Conservation (phyloP, 148 eudicot genomes). For the Amaranthus palmeri region DNA sequence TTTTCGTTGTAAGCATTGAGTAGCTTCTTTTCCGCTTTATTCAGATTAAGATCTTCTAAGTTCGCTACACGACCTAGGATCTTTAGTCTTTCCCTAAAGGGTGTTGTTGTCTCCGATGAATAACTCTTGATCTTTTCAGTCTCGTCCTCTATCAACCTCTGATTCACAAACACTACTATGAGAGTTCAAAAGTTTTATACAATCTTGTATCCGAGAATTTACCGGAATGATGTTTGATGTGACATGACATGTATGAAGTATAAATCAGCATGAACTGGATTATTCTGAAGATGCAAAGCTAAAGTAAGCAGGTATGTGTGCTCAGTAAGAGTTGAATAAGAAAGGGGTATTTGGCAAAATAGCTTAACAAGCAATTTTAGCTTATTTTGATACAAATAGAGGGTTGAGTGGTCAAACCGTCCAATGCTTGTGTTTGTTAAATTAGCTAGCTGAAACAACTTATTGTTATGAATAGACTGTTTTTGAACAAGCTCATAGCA, state of each 20-base stretch:
- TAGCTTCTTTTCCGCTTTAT: conserved; percentile 69
- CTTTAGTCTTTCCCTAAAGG: conserved; percentile 83
- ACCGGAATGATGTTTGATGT: not conserved
- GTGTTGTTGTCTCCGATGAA: conserved; percentile 52
- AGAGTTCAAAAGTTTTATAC: not conserved
- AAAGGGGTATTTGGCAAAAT: no score
- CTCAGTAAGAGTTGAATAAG: no score
- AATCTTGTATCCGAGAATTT: not conserved
- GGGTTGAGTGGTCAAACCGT: no score
- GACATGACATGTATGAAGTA: not conserved
- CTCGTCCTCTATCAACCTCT: conserved; percentile 81
- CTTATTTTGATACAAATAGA: no score
- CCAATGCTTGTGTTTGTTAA: no score
- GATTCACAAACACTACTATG: conserved; percentile 9
- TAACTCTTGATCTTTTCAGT: conserved; percentile 66
- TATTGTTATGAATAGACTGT: no score
- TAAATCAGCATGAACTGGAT: not conserved
- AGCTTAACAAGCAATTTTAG: no score
- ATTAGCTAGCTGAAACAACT: no score
- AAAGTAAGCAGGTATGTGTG: no score
- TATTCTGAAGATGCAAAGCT: not conserved
- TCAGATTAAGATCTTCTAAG: conserved; percentile 62
- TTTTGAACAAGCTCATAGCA: no score
- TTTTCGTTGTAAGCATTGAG: conserved; percentile 88
- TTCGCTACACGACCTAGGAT: conserved; percentile 75